phyloP scores from a whole-genome alignment of 129 eudicot species.

The Pittosporum tobira region DNA sequence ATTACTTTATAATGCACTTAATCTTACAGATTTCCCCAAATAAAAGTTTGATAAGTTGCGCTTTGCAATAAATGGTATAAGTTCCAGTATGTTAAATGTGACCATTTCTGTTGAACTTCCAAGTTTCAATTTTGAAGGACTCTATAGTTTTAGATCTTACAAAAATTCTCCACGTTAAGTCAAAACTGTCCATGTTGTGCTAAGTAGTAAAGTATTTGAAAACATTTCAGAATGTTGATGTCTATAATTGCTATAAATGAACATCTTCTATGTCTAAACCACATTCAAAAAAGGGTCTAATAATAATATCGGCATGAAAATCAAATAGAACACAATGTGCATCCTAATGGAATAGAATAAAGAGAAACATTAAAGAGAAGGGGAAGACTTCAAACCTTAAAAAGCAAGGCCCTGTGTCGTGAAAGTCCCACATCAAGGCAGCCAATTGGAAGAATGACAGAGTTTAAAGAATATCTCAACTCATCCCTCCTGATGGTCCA shows the following conservation, averaged over 20 bases:
- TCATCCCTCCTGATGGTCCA: slow-evolving; percentile 62
- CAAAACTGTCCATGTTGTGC: not conserved
- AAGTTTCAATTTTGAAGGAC: not conserved
- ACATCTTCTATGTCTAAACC: not conserved
- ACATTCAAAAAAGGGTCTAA: not conserved
- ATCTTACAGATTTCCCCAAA: too few species aligned
- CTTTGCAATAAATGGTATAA: not conserved
- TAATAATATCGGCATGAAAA: too few species aligned
- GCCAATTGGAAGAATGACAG: slow-evolving; percentile 82
- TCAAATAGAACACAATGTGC: too few species aligned
- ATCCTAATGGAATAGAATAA: too few species aligned
- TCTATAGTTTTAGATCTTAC: not conserved
- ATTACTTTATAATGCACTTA: too few species aligned
- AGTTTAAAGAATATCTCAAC: slow-evolving; percentile 39
- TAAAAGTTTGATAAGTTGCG: too few species aligned
- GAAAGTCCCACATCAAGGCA: slow-evolving; percentile 87
- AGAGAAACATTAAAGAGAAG: slow-evolving; percentile 5
- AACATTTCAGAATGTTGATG: not conserved
- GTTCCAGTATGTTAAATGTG: not conserved
- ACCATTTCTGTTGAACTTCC: not conserved
- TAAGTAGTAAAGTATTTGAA: too few species aligned
- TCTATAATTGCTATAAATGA: not conserved
- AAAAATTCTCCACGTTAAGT: not conserved
- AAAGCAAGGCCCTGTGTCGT: slow-evolving; percentile 89
- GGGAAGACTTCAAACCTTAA: slow-evolving; percentile 51